phyloP scores from a whole-genome alignment of 768 basidiomycete genomes.

The Kwoniella mangroviensis region DNA sequence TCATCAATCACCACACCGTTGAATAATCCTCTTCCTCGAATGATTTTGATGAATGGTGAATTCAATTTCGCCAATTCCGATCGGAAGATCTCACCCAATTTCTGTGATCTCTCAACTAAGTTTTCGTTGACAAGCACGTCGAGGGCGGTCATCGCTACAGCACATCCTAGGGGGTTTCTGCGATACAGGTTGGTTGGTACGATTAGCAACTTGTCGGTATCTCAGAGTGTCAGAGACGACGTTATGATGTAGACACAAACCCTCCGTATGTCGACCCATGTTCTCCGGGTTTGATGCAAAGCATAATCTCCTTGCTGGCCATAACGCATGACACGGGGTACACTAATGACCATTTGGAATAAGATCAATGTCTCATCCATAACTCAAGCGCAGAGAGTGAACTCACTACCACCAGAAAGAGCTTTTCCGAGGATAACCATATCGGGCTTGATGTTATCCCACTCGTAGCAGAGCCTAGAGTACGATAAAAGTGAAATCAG shows the following conservation, averaged over 20 bases:
- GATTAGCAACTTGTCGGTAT: too few relatives aligned
- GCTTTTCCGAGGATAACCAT: constrained; percentile 94
- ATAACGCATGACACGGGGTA: constrained; percentile 97
- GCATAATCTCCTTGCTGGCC: constrained; percentile 88
- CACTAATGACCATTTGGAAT: constrained; percentile 61
- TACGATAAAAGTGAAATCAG: not conserved
- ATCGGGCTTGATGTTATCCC: constrained; percentile 86
- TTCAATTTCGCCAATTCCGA: constrained; percentile 57
- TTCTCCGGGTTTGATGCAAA: constrained; percentile 91
- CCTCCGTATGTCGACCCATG: constrained; percentile 97
- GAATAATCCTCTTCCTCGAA: constrained; percentile 84
- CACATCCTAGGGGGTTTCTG: constrained; percentile 92
- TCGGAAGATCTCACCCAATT: constrained; percentile 82
- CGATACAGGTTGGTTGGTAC: not conserved
- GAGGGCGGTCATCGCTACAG: constrained; percentile 91
- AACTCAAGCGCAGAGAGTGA: not conserved
- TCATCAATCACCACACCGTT: constrained; percentile 96
- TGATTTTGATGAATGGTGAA: constrained; percentile 71
- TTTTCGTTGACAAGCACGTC: constrained; percentile 87
- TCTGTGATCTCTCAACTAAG: constrained; percentile 76
- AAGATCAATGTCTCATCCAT: not conserved
- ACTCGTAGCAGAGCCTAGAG: constrained; percentile 73
- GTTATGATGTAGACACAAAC: constrained; percentile 60
- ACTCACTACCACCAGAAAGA: constrained; percentile 86
- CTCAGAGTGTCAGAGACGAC: too few relatives aligned